Conservation (phyloP, 306 rosid species). For the Vicia faba region DNA sequence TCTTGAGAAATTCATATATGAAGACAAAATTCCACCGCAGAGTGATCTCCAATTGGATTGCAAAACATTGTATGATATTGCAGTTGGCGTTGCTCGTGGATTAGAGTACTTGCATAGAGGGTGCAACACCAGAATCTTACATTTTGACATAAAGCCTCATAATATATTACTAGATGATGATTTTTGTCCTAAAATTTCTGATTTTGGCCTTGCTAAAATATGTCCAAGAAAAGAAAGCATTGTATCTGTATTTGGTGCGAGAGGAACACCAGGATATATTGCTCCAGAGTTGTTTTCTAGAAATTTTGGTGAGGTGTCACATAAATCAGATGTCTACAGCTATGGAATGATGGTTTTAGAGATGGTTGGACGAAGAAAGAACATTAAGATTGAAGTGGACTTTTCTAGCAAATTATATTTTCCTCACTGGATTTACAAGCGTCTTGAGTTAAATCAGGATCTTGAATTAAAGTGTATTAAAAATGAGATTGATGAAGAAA, state of each 20-base stretch:
- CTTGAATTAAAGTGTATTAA: slow-evolving; percentile 13
- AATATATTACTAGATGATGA: slow-evolving; percentile 35
- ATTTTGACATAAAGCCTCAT: slow-evolving; percentile 35
- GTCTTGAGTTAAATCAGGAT: slow-evolving; percentile 30
- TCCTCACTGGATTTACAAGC: slow-evolving; percentile 45
- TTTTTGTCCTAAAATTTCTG: slow-evolving; percentile 45
- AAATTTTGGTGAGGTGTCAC: slow-evolving; percentile 42
- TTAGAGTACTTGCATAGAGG: slow-evolving; percentile 45
- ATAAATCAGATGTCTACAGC: slow-evolving; percentile 48
- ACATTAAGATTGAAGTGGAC: slow-evolving; percentile 14
- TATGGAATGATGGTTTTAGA: slow-evolving; percentile 45
- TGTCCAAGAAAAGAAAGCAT: slow-evolving; percentile 35
- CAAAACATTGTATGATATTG: slow-evolving; percentile 24
- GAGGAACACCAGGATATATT: slow-evolving; percentile 31
- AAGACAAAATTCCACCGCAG: not conserved
- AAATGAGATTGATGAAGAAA: slow-evolving; percentile 29
- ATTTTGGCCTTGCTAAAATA: slow-evolving; percentile 53
- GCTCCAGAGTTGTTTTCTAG: slow-evolving; percentile 41
- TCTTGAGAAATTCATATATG: slow-evolving; percentile 40
- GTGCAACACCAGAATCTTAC: slow-evolving; percentile 43
- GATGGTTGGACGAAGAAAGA: slow-evolving; percentile 43
- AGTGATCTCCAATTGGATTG: slow-evolving; percentile 9
- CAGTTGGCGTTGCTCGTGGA: slow-evolving; percentile 43
- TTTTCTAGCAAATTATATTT: slow-evolving; percentile 42
- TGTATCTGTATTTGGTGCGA: slow-evolving; percentile 33